A percentile compares a stretch with the other conserved stretches of the same genome.
Conservation (phyloP, 2,329 filamentous ascomycete genomes). For the Ophiosphaerella narmari region DNA sequence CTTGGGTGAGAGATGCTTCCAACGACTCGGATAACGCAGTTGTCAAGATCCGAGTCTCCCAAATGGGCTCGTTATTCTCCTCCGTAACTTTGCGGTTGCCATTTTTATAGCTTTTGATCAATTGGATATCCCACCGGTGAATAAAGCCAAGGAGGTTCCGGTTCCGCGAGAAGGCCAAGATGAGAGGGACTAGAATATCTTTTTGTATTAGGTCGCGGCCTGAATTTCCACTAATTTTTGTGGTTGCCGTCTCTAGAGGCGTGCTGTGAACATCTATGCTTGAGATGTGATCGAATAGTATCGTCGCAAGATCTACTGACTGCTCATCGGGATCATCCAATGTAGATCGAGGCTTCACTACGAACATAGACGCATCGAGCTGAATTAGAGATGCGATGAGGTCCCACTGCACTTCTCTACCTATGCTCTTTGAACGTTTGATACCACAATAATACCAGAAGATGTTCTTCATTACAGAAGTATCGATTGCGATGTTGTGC, state of each 20-base stretch:
- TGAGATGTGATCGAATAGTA: constrained; percentile 39
- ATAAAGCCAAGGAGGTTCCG: constrained; percentile 43
- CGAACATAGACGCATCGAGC: constrained; percentile 40
- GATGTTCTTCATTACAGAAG: constrained; percentile 32
- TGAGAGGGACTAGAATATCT: constrained; percentile 36
- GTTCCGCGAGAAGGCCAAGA: constrained; percentile 41
- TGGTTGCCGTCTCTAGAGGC: constrained; percentile 2
- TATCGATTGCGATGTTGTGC: constrained; percentile 31
- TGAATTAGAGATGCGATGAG: constrained; percentile 40
- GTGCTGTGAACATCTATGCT: constrained; percentile 14
- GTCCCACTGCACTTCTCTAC: constrained; percentile 32
- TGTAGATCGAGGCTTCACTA: constrained; percentile 25
- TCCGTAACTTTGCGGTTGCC: constrained; percentile 23
- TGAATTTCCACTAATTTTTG: background rate
- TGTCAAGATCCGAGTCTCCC: constrained; percentile 34
- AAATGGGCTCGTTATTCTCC: constrained; percentile 26
- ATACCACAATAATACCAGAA: constrained; percentile 45
- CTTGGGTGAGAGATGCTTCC: constrained; percentile 39
- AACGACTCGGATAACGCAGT: constrained; percentile 28
- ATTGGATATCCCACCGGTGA: constrained; percentile 40
- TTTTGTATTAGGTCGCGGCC: constrained; percentile 8
- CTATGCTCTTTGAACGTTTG: constrained; percentile 24
- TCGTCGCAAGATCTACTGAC: constrained; percentile 30
- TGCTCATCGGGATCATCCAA: constrained; percentile 12
- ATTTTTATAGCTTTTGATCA: constrained; percentile 22